Base-by-base conservation (phyloP, 768 basidiomycete species). In the Amanita molliuscula region DNA sequence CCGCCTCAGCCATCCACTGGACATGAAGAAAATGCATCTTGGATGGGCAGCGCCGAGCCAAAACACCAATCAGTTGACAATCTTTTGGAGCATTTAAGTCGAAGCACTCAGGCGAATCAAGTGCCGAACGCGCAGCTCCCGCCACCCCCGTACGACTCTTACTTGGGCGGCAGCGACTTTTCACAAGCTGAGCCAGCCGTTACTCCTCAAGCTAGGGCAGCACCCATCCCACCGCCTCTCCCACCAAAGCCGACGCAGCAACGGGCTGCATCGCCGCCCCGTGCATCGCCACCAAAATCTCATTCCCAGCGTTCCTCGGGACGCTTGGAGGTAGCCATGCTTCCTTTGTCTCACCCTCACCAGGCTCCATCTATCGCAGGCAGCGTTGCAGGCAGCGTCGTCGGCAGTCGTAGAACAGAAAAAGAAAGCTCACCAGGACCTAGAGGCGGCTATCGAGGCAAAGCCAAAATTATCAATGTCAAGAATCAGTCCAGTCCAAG, bases 11-110 rank as follows among this genome's bases (percentile, higher is more conserved):
- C 15, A 10, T 68, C 74, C 31, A 72, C 67, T 48, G 63, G 70
- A 42, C 74, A 71, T 44, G 82, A 88, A 28, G 81, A 84, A 49
- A 73, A 78, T 10, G 58, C 60, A 16, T 64, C 68, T n/a, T 85
- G 81, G 82, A 67, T 72, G 13, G 64, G 64, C 31, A 61, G 69
- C 35, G 62, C 70, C 10, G 76, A 85, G 56, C 82, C 87, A 28
- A 88, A 88, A 67, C 76, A 84, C 52, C 85, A 86, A 61, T 89
- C 88, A 1, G 84, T 89, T 45, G 88, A 90, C 59, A 88, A 89
- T 58, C 67, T 89, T 33, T 69, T 89, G 56, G 86, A 88, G 51
- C 81, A 85, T 57, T 63, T 88, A 6, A 81, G 81, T 21, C 73
- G 81, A 53, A 28, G n/a, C 16, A 67, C 66, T 23, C 76, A 75